Evolutionary conservation across 106 monocot species (phyloP), one percentile per base, ranked within the genome.

Genomic region (Allium fistulosum): DNA sequence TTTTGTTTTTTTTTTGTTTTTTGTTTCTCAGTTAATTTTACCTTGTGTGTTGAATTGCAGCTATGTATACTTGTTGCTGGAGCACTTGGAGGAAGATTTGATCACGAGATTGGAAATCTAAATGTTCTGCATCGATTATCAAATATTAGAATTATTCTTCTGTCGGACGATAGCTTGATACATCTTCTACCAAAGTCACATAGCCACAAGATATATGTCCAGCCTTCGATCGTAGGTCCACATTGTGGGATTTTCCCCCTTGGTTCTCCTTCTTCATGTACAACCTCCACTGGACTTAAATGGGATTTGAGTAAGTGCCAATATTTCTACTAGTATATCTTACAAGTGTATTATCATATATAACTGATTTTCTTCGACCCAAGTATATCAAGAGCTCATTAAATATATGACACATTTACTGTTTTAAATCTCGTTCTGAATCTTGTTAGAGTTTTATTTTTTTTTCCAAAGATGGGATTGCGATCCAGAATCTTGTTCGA

Each of bases 71-170:
- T 99, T 76, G 90, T 87, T 47, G 75, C 63, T 14, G 97, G 97
- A 1, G 97, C 97, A 11, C 84, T 99, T 71, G 97, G 97, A 17
- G 97, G 97, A 75, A 93, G 97, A 55, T 99, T 99, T 69, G 97
- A 99, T 76, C 97, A 99, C 61, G 97, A 99, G 62, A 67, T 77
- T 75, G 97, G 97, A 45, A 99, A 99, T 62, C 81, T 99, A 78
- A 99, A 99, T 57, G 85, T 90, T 48, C 76, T 99, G 12, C 85
- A 90, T 68, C 51, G 51, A 8, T 99, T 93, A 57, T 79, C 90
- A 58, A 72, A 78, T 18, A 70, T 76, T 48, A 81, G 77, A 61
- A 99, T 99, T 26, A 71, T 87, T 69, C 90, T 99, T 37, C 61
- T 99, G 15, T 99, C 97, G 0, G 97, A 99, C 76, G 92, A 92